Conservation (phyloP, 768 basidiomycete genomes). For the Boletellus emodensis region DNA sequence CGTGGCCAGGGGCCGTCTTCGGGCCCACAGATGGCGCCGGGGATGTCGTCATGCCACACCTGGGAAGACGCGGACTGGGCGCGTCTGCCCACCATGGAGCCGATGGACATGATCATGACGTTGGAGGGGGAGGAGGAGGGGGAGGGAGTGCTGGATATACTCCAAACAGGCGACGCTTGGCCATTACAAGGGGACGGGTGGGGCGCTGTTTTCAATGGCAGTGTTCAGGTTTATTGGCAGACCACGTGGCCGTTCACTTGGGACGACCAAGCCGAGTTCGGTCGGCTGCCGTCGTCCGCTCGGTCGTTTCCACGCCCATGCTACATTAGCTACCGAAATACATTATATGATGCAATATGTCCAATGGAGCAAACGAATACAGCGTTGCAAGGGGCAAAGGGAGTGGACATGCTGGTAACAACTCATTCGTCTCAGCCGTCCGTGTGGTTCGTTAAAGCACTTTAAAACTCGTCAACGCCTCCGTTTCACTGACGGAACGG, state of each 20-base stretch:
- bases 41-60: slow-evolving; percentile 59
- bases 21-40: slow-evolving; percentile 56
- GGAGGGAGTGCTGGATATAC: slow-evolving; percentile 7
- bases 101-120: slow-evolving; percentile 18
- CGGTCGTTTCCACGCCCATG: slow-evolving; percentile 1
- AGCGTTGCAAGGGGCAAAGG: slow-evolving; percentile 9
- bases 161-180: slow-evolving; percentile 32
- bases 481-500: slow-evolving; percentile 46
- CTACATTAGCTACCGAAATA: slow-evolving; percentile 24
- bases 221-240: slow-evolving; percentile 21
- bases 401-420: not conserved
- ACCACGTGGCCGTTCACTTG: slow-evolving; percentile 24
- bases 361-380: slow-evolving; percentile 12
- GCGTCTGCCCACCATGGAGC: slow-evolving; percentile 12
- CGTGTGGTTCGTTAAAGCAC: slow-evolving; percentile 19
- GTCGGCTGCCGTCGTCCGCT: slow-evolving; percentile 13
- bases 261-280: slow-evolving; percentile 8
- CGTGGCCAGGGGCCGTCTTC: slow-evolving; percentile 67
- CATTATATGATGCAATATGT: slow-evolving; percentile 13
- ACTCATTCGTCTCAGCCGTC: slow-evolving; percentile 19
- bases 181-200: slow-evolving; percentile 17
- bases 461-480: slow-evolving; percentile 1
- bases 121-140: not conserved
- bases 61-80: slow-evolving; percentile 27
- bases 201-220: slow-evolving; percentile 12